Evolutionary conservation across 1,284 basidiomycete genomes (phyloP), one percentile per base, ranked within the genome.

Genomic region (Salmacisia buchloeana): DNA sequence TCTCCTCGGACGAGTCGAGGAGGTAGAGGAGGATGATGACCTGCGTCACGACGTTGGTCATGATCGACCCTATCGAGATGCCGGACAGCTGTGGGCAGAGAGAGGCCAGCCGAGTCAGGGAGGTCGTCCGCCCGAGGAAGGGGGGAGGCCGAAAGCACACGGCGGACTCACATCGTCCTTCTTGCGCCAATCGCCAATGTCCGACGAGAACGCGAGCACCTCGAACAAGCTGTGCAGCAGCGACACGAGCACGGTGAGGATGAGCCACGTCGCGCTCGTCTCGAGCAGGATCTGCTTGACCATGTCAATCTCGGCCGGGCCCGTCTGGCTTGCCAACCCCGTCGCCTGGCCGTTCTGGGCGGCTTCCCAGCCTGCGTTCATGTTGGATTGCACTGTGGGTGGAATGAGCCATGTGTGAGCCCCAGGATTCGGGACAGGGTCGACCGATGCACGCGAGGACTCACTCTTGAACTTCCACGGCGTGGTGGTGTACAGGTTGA

Each of bases 141-240:
- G n/a, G n/a, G n/a, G n/a, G n/a, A n/a, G n/a, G n/a, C n/a, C n/a
- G 21, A 2, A 33, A 18, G 23, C 4, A 2, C 15, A 18, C 33
- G 39, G 27, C 12, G 7, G 3, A 45, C 63, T 58, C 9, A 66
- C 78, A 65, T 83, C 82, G 66, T 94, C 88, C 83, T 89, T 94
- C 72, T 92, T 87, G 59, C 91, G 85, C 94, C 94, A 97, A 81
- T 97, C 94, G 35, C 87, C 86, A 54, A 98, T 91, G 76, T 97
- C 94, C 35, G 87, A 89, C 1, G 57, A 58, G 36, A 71, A 71
- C 3, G 67, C 66, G 31, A 73, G 58, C 49, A 72, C 68, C 57
- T 73, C 78, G 38, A 72, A 92, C 86, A 97, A 52, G 67, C 87
- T 86, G 82, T 98, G 94, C 67, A 97, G 80, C 27, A 96, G 70